Conservation (phyloP, 1,284 basidiomycete species). For the Chalciporus sp. region DNA sequence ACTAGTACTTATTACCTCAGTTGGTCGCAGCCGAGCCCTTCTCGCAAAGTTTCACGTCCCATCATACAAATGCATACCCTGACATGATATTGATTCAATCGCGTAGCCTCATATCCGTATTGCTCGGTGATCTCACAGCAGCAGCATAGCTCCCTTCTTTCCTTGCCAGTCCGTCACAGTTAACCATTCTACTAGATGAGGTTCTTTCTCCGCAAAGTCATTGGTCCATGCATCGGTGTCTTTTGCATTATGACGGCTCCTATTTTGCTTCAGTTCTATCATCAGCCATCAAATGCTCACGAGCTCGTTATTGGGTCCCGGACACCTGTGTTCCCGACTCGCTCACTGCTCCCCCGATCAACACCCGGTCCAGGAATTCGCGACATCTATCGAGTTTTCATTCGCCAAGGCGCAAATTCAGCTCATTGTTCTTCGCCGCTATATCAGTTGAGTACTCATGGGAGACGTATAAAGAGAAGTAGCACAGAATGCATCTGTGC, state of each 20-base stretch:
- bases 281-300: slow-evolving; percentile 3
- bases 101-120: neutral
- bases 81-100: neutral
- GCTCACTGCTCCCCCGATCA: slow-evolving; percentile 2
- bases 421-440: neutral
- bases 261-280: slow-evolving; percentile 1
- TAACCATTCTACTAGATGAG: neutral
- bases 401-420: slow-evolving; percentile 1
- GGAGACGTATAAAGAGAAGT: neutral
- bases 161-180: neutral
- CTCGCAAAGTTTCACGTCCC: neutral
- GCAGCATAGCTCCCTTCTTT: neutral
- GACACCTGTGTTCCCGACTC: neutral
- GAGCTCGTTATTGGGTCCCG: neutral
- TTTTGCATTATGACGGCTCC: neutral
- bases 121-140: neutral
- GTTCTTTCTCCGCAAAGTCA: neutral
- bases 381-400: neutral
- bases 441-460: neutral
- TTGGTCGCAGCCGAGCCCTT: neutral
- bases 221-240: neutral
- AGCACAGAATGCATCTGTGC: neutral
- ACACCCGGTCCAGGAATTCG: neutral
- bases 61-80: neutral
- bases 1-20: too few relatives aligned